Evolutionary conservation across 1,284 basidiomycete genomes (phyloP).

Genomic region (Hemileia vastatrix): DNA sequence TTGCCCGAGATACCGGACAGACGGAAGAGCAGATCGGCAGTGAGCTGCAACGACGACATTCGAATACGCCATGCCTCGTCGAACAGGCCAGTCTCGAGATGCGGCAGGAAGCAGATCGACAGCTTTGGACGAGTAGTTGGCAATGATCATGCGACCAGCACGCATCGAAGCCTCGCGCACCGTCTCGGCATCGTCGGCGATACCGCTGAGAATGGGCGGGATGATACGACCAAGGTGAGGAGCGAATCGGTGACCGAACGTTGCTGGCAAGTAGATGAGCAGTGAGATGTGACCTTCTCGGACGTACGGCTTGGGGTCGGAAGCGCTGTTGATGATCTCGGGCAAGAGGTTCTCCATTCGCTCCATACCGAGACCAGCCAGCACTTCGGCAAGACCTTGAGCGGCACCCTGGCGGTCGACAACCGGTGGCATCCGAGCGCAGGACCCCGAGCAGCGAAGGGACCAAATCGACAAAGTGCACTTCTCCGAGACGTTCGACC

Average conservation of each 20-base stretch:
- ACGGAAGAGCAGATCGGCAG: constrained; percentile 92
- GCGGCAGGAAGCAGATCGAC: constrained; percentile 88
- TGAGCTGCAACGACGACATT: constrained; percentile 76
- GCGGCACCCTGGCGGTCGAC: constrained; percentile 93
- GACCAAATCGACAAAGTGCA: constrained; percentile 90
- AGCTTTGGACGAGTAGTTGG: constrained; percentile 82
- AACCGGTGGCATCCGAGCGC: constrained; percentile 83
- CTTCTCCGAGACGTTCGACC: constrained; percentile 89
- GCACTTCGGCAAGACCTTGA: constrained; percentile 90
- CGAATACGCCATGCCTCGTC: constrained; percentile 90
- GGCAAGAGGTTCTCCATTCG: constrained; percentile 87
- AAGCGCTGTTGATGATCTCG: constrained; percentile 82
- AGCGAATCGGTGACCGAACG: constrained; percentile 90
- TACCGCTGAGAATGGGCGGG: constrained; percentile 77
- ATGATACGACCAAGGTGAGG: constrained; percentile 93
- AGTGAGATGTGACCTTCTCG: constrained; percentile 97
- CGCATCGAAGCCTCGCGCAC: constrained; percentile 88
- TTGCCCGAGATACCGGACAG: constrained; percentile 96
- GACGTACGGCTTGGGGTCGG: constrained; percentile 79
- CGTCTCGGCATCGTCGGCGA: constrained; percentile 88
- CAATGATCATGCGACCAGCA: constrained; percentile 96
- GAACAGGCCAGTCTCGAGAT: constrained; percentile 89
- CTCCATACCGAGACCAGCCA: constrained; percentile 93
- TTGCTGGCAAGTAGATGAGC: constrained; percentile 88
- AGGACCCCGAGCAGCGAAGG: constrained; percentile 77